Base-by-base conservation (phyloP, 768 basidiomycete genomes). In the Kwoniella mangroviensis region DNA sequence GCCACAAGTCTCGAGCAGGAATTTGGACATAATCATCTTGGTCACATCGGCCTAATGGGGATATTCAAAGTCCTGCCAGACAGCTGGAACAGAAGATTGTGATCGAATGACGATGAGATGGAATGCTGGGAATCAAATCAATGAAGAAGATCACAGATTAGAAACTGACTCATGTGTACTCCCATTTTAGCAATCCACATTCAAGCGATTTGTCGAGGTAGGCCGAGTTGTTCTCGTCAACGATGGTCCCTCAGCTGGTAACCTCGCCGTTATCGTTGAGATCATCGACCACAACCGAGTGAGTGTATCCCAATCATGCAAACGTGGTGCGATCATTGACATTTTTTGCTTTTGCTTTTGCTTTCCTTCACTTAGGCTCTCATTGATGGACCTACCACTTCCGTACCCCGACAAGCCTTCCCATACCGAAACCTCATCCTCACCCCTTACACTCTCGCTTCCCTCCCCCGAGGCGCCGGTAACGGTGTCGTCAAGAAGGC, bases 251-350 rank as follows among this genome's bases (percentile, higher is more conserved):
- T 88, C 86, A 69, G 86, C 89, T 55, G 94, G 94, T 76, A 91
- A 90, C 84, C 92, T 97, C 79, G 97, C 97, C 66, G 91, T 94
- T 73, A 95, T 99, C 84, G 90, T 89, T 61, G 94, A 98, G 85
- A 95, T 98, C 85, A 95, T 98, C 74, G 97, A 98, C 89, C 96
- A 98, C 88, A 96, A 94, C 87, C 90, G 95, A 83, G 96, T 97
- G 83, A 71, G 91, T 84, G 11, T 12, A 42, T 40, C 42, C 28
- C 4, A 28, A 6, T 5, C 28, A 28, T 28, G 28, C 28, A 28
- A 28, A 28, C 28, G 4, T 28, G 28, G 28, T 4, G 28, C 28
- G 28, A 17, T 10, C 7, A 40, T 43, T 63, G 45, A 45, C 28
- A 41, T 28, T 28, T 42, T 51, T 26, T 26, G 21, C 52, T 26